phyloP scores from a whole-genome alignment of 169 alveolate species.

The Plasmodium cynomolgi region DNA sequence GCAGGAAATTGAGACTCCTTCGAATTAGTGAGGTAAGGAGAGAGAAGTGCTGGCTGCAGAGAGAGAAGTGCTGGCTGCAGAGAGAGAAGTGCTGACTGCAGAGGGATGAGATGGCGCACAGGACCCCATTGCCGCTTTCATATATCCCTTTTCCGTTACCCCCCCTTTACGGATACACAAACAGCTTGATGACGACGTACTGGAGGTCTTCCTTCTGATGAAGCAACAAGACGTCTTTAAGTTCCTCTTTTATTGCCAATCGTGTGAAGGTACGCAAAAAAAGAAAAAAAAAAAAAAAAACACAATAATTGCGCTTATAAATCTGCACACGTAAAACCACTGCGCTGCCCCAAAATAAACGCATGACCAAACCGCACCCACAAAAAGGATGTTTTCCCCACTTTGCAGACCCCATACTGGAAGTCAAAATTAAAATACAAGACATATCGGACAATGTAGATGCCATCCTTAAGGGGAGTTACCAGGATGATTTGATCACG shows the following conservation, averaged over 20 bases:
- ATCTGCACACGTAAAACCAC: background rate
- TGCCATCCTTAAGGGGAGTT: background rate
- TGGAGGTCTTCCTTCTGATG: constrained; percentile 32
- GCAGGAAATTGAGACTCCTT: constrained; percentile 1
- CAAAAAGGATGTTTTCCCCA: background rate
- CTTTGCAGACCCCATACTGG: constrained; percentile 14
- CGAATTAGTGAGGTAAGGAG: constrained; percentile 26
- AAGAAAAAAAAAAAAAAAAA: background rate
- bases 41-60: no score
- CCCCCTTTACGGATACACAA: background rate
- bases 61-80: background rate
- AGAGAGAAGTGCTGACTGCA: background rate
- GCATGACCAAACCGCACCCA: background rate
- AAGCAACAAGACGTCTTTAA: background rate
- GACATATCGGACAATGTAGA: background rate
- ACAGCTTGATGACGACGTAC: constrained; percentile 21
- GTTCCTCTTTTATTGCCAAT: constrained; percentile 13
- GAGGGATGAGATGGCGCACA: background rate
- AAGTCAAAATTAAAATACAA: constrained; percentile 42
- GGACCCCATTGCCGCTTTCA: background rate
- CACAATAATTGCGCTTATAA: background rate
- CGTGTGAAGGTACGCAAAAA: constrained; percentile 1
- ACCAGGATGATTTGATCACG: background rate
- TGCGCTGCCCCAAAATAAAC: background rate
- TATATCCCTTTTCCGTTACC: background rate